A percentile compares a stretch with the other conserved stretches of the same genome.
These are phyloP conservation scores for Fusarium subglutinans DNA, from an alignment of 2,329 filamentous ascomycete genomes.

Conservation along the genomic window DNA sequence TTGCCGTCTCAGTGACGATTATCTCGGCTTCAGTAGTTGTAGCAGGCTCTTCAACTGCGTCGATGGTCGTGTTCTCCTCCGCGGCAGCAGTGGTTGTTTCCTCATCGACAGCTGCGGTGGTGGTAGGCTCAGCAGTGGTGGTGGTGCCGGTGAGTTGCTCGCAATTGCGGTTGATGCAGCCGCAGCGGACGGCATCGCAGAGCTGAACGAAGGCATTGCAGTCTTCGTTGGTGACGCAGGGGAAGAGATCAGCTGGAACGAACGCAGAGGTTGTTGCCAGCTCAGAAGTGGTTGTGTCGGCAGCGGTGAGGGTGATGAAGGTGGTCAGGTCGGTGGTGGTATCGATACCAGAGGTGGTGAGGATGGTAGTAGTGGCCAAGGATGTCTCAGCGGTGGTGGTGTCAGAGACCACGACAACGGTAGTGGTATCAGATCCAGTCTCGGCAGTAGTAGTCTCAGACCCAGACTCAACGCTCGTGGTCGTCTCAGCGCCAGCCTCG, in stretches of 20 bases:
- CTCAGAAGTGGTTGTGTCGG: background rate
- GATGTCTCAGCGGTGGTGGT: background rate
- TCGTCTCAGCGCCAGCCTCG: background rate
- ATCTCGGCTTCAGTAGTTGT: background rate
- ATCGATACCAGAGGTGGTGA: background rate
- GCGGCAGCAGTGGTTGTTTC: background rate
- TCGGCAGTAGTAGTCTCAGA: background rate
- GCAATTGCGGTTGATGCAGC: background rate
- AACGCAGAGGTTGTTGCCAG: background rate
- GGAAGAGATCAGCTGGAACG: slow-evolving; percentile 3
- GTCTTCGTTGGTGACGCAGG: background rate
- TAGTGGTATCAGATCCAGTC: background rate
- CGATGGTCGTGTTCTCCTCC: background rate
- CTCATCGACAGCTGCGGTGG: background rate
- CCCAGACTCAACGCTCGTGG: background rate
- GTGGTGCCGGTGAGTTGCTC: background rate
- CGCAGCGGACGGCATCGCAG: background rate
- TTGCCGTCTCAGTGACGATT: background rate
- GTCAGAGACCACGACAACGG: background rate
- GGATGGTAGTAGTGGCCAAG: background rate
- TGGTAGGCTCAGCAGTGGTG: background rate
- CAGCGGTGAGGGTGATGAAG: background rate
- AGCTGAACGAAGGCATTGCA: background rate
- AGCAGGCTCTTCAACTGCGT: background rate
- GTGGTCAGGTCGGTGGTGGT: background rate